Evolutionary conservation across 1,284 basidiomycete species (phyloP), one percentile per base, ranked within the genome.

Genomic region (Pseudozyma thailandica): DNA sequence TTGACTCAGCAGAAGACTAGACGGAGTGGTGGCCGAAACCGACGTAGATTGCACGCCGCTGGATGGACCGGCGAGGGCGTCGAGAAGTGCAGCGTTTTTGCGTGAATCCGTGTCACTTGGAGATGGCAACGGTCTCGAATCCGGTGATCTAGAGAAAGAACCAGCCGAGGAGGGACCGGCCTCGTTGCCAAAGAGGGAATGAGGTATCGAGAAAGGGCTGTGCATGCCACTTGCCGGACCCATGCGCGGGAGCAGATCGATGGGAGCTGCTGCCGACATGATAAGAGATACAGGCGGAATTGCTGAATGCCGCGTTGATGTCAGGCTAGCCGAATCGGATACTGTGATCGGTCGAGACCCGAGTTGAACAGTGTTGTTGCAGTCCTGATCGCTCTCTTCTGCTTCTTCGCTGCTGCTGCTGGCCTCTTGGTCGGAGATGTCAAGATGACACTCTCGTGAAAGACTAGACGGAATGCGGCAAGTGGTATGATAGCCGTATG

Each of bases 191-290:
- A 71, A 71, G 26, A 64, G 66, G n/a, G 66, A 46, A 60, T 71
- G 52, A 1, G 50, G 50, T 71, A 71, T 71, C 41, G 66, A 64
- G 26, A 71, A 71, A 18, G 66, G 57, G 52, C 52, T 63, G 52
- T 59, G 60, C 31, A 56, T 56, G 55, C 51, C 52, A 21, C 25
- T 51, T 23, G 31, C 23, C 2, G 56, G 27, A 16, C 48, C 48
- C 31, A 64, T 45, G 31, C 42, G 53, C n/a, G 66, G 51, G 42
- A 70, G 66, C 39, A 63, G 12, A 30, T 63, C 49, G 21, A 70
- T 50, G 28, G 57, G 27, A 21, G 45, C 53, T 53, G 64, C 43
- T 37, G 49, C 54, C 33, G 54, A 33, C 64, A 68, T 61, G 33
- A 10, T 53, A 25, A 8, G n/a, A 31, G 15, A 16, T 9, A n/a